phyloP scores from a whole-genome alignment of 345 rosid genomes.

The Hirschfeldia incana region DNA sequence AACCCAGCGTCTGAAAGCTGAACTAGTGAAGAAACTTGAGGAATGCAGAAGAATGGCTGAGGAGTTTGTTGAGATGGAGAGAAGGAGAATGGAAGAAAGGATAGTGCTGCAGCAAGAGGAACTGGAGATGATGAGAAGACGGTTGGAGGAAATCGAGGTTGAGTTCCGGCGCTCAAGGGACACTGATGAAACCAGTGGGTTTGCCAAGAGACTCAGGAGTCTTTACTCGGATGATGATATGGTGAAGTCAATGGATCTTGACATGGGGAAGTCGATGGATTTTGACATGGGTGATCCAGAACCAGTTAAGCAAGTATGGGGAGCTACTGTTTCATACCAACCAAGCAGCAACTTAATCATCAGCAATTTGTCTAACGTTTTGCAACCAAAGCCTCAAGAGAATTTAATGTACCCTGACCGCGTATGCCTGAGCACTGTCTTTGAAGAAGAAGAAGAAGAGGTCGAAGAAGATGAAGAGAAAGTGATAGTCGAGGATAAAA shows the following conservation, averaged over 20 bases:
- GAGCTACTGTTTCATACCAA: constrained; percentile 30
- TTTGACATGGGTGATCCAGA: constrained; percentile 89
- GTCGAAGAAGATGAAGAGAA: constrained; percentile 79
- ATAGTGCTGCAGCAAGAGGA: constrained; percentile 88
- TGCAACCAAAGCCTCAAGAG: constrained; percentile 39
- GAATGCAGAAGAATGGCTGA: constrained; percentile 84
- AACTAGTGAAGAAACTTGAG: constrained; percentile 73
- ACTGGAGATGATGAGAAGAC: constrained; percentile 74
- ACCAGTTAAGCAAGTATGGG: constrained; percentile 45
- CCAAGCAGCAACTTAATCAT: constrained; percentile 34
- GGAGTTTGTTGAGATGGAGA: constrained; percentile 79
- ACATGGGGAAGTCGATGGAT: constrained; percentile 98
- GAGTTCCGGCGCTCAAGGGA: constrained; percentile 49
- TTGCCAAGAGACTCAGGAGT: constrained; percentile 67
- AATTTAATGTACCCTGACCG: constrained; percentile 56
- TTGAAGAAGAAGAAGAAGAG: constrained; percentile 95
- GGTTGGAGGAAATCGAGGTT: constrained; percentile 74
- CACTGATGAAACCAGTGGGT: constrained; percentile 52
- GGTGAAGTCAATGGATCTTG: constrained; percentile 96
- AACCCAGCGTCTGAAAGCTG: constrained; percentile 49
- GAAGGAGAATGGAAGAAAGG: constrained; percentile 93
- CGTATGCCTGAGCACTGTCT: constrained; percentile 78
- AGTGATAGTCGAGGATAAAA: constrained; percentile 74
- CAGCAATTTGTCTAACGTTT: constrained; percentile 35
- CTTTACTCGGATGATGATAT: constrained; percentile 75